These are phyloP conservation scores for Bryum argenteum DNA, from an alignment of 225 moss, liverwort and hornwort genomes.

Conservation along the genomic window DNA sequence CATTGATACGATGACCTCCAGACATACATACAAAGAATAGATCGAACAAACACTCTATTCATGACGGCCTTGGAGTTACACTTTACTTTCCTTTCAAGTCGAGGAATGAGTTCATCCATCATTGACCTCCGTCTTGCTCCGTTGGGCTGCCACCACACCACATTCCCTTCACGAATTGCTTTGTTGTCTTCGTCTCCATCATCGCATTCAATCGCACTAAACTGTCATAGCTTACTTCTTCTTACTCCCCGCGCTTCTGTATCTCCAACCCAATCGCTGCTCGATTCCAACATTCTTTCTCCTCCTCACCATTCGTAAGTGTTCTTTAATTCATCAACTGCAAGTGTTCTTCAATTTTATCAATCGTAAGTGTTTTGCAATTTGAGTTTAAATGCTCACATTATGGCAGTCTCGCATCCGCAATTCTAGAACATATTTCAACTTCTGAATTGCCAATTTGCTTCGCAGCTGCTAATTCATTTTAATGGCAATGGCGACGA, in stretches of 20 bases:
- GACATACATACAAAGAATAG: too few species aligned
- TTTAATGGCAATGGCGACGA: constrained; percentile 49
- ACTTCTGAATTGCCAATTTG: too few species aligned
- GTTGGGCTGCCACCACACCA: constrained; percentile 21
- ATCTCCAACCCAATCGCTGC: neutral
- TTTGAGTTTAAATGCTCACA: neutral
- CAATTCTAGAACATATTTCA: too few species aligned
- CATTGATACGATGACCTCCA: too few species aligned
- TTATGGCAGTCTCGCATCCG: too few species aligned
- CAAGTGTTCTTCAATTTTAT: neutral
- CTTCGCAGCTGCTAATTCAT: neutral
- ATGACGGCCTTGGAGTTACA: too few species aligned
- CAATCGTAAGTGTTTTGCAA: neutral
- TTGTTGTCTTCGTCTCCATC: constrained; percentile 22
- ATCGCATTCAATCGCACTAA: neutral
- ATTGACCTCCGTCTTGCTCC: neutral
- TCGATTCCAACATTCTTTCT: neutral
- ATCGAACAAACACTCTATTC: too few species aligned
- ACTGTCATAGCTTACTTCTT: neutral
- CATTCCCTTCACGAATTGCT: neutral
- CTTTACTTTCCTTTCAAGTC: too few species aligned
- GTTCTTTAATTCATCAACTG: too few species aligned
- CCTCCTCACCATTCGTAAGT: neutral
- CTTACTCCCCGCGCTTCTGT: neutral
- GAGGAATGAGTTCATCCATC: neutral